These are phyloP conservation scores for Calonectria pseudoturangicola DNA, from an alignment of 2,329 filamentous ascomycete species.

Conservation along the genomic window DNA sequence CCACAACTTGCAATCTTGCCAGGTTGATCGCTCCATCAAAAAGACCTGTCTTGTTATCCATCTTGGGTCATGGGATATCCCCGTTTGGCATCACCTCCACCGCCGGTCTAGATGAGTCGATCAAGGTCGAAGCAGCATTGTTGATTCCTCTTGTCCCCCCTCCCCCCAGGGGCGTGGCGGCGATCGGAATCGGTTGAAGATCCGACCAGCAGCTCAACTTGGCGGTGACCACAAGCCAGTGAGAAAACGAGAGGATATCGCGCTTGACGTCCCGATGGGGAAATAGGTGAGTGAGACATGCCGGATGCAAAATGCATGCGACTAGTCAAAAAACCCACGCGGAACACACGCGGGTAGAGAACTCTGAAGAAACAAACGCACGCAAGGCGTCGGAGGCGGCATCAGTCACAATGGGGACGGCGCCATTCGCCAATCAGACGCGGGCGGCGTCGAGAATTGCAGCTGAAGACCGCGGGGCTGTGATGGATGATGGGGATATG, in stretches of 20 bases:
- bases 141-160: not conserved
- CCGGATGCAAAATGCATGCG: slow-evolving; percentile 8
- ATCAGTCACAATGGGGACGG: slow-evolving; percentile 27
- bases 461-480: slow-evolving; percentile 21
- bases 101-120: not conserved
- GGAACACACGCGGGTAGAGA: slow-evolving; percentile 16
- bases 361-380: slow-evolving; percentile 12
- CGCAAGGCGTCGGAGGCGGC: slow-evolving; percentile 6
- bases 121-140: slow-evolving; percentile 6
- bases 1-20: not conserved
- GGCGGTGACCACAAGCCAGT: not conserved
- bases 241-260: slow-evolving; percentile 3
- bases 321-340: slow-evolving; percentile 10
- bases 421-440: slow-evolving; percentile 7
- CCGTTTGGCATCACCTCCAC: not conserved
- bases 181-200: slow-evolving; percentile 22
- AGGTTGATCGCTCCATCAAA: not conserved
- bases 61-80: slow-evolving; percentile 12
- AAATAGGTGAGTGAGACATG: not conserved
- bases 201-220: not conserved
- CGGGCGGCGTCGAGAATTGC: not conserved
- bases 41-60: not conserved
- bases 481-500: slow-evolving; percentile 1
- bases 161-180: not conserved
- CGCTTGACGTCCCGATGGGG: not conserved